A percentile compares a stretch with the other conserved stretches of the same genome.
These are phyloP conservation scores for Tuber borchii DNA, from an alignment of 495 filamentous ascomycete species.

Conservation along the genomic window DNA sequence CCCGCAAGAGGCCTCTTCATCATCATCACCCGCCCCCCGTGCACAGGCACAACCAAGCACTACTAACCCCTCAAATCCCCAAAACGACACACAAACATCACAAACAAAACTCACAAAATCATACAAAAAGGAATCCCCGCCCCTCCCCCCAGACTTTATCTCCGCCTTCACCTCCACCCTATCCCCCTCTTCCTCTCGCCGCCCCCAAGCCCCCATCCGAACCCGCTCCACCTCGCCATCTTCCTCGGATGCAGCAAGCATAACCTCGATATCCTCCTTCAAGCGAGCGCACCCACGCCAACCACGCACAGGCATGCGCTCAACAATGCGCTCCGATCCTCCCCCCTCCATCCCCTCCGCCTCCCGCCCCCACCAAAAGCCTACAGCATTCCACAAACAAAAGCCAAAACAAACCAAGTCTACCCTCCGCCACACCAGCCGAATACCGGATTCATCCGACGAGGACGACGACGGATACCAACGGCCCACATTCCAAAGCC, in stretches of 20 bases:
- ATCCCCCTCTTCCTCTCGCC: neutral
- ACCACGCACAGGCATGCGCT: neutral
- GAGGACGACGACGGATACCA: neutral
- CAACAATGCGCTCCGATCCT: neutral
- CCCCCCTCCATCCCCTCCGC: neutral
- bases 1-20: neutral
- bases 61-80: neutral
- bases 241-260: neutral
- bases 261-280: neutral
- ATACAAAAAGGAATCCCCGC: neutral
- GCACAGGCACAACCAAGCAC: neutral
- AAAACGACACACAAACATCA: neutral
- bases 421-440: neutral
- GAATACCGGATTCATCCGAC: neutral
- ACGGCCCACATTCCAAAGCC: neutral
- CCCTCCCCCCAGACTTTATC: neutral
- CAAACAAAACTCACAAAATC: slow-evolving; percentile 5
- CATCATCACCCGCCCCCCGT: neutral
- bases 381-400: neutral
- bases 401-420: neutral
- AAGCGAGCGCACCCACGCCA: neutral
- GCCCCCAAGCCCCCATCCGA: neutral
- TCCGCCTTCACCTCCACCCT: neutral
- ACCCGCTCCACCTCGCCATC: neutral
- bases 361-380: neutral